Evolutionary conservation across 805 yeast species (phyloP), one percentile per base, ranked within the genome.

Genomic region (Ogataea corticis): DNA sequence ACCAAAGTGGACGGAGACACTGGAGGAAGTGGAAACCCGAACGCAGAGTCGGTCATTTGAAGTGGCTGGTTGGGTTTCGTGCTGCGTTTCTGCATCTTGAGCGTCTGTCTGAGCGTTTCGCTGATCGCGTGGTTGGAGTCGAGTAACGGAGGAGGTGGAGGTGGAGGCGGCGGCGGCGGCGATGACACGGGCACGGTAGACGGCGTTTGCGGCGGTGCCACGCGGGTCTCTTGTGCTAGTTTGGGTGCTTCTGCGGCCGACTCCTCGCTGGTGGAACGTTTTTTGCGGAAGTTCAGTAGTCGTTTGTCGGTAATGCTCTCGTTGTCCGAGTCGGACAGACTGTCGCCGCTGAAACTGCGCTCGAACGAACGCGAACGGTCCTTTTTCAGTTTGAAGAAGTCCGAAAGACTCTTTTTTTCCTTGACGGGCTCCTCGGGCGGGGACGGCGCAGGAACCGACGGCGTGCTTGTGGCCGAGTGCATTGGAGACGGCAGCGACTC

Each of bases 21-120:
- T 30, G 90, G 89, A 1, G 96, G 96, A 44, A 87, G 67, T 6
- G 96, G 95, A 66, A 87, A 87, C 3, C 96, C 96, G 68, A 87
- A 86, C 2, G 95, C 92, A 21, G 92, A 84, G 54, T 86, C 95
- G 3, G 87, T 76, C 63, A 79, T 79, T 43, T 75, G 71, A 23
- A 80, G 67, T 2, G 83, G 82, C 18, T 80, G 79, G 54, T 80
- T 80, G 2, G 84, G 80, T 45, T 66, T 70, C n/a, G 49, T 45
- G 36, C 45, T 49, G 41, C 71, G 67, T 17, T 61, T 58, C 42
- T 60, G 61, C 10, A 58, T 49, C 38, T 56, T 50, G 33, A 68
- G 50, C 1, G 63, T 50, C 12, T 61, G 57, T 38, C 57, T 57
- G 14, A 65, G 42, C 7, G 52, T 45, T 29, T 58, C 54, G 23